These are phyloP conservation scores for Epichloe gansuensis DNA, from an alignment of 2,329 filamentous ascomycete species.

Conservation along the genomic window DNA sequence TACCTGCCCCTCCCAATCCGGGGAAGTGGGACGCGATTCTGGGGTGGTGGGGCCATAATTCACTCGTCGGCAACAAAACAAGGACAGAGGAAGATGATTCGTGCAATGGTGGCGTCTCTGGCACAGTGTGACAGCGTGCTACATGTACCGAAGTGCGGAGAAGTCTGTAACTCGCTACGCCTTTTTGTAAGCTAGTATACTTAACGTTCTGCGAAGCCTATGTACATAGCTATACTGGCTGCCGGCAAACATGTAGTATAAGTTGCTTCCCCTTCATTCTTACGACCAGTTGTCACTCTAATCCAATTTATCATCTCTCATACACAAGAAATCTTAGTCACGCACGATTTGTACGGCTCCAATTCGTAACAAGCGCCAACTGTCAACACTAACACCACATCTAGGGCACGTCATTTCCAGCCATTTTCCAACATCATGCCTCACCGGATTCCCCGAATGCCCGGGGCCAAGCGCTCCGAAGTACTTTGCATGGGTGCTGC, in stretches of 20 bases:
- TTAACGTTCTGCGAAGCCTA: background rate
- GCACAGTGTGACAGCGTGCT: no score
- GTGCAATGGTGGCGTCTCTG: background rate
- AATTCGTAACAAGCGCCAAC: no score
- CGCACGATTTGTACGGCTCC: no score
- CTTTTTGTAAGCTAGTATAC: background rate
- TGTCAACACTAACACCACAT: background rate
- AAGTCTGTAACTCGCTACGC: background rate
- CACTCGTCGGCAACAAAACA: no score
- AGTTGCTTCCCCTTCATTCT: background rate
- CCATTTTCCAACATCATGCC: constrained; percentile 28
- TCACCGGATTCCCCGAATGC: constrained; percentile 31
- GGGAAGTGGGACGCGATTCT: background rate
- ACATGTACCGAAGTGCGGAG: background rate
- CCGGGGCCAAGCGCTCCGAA: constrained; percentile 35
- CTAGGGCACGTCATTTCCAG: no score
- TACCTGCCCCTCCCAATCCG: background rate
- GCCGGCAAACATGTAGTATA: no score
- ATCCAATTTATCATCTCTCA: no score
- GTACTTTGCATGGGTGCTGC: constrained; percentile 40
- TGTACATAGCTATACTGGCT: background rate
- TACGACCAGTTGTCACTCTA: no score
- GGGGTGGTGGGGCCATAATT: no score
- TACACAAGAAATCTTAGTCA: no score
- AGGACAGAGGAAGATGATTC: background rate